phyloP scores from a whole-genome alignment of 2,329 filamentous ascomycete genomes.

The Lachnellula arida region DNA sequence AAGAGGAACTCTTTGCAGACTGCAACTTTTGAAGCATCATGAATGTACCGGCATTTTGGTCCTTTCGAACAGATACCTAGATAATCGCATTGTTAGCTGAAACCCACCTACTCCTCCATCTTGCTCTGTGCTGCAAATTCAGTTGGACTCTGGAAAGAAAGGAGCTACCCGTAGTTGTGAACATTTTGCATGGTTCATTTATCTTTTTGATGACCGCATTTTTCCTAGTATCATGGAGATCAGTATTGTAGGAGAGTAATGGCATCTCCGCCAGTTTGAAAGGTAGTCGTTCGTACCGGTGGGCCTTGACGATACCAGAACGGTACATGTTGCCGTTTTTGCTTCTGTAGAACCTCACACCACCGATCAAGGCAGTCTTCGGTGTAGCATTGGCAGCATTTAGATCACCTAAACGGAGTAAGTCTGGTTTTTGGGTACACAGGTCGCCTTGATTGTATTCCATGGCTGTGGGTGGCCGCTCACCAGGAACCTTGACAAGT shows the following conservation, averaged over 20 bases:
- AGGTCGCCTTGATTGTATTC: conserved; percentile 8
- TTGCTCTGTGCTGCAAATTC: conserved; percentile 17
- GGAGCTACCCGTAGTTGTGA: conserved; percentile 63
- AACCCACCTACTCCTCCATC: conserved; percentile 20
- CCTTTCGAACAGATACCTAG: conserved; percentile 83
- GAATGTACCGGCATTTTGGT: conserved; percentile 71
- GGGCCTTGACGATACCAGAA: conserved; percentile 67
- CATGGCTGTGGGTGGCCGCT: conserved; percentile 23
- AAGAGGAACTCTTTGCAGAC: conserved; percentile 85
- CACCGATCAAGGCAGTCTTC: conserved; percentile 66
- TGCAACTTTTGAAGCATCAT: conserved; percentile 82
- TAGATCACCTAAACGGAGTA: conserved; percentile 46
- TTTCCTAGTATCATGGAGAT: conserved; percentile 22
- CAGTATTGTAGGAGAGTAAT: conserved; percentile 30
- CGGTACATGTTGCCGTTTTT: conserved; percentile 85
- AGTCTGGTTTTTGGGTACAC: conserved; percentile 20
- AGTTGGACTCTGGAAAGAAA: conserved; percentile 30
- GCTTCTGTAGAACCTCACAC: conserved; percentile 78
- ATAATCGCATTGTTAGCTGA: conserved; percentile 27
- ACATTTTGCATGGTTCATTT: conserved; percentile 67
- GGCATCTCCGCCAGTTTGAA: neutral
- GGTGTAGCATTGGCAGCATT: conserved; percentile 65
- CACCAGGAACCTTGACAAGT: conserved; percentile 69
- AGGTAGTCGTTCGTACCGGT: conserved; percentile 56
- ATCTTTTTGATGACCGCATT: conserved; percentile 59